Evolutionary conservation across 2,329 filamentous ascomycete genomes (phyloP).

Genomic region (Colletotrichum sp.): DNA sequence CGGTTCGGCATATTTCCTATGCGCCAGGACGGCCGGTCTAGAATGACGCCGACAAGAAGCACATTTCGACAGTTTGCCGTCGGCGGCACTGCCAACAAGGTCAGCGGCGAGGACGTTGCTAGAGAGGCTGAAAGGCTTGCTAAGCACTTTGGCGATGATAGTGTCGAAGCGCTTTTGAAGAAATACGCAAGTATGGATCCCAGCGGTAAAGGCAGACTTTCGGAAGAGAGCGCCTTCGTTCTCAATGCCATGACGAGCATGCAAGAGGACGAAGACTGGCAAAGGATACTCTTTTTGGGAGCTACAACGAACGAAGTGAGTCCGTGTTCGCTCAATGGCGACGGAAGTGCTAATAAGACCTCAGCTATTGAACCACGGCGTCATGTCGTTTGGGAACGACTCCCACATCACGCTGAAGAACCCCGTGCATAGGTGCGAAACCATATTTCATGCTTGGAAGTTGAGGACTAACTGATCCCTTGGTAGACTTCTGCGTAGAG

Average conservation of each 20-base stretch:
- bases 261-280: conserved; percentile 34
- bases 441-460: not conserved
- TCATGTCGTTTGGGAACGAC: conserved; percentile 24
- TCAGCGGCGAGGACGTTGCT: not conserved
- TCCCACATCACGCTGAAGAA: conserved; percentile 18
- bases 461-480: not conserved
- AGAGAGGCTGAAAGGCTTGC: not conserved
- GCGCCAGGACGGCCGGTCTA: conserved; percentile 31
- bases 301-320: conserved; percentile 34
- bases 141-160: not conserved
- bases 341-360: not conserved
- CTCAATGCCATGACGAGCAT: conserved; percentile 9
- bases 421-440: conserved; percentile 25
- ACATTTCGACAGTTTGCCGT: conserved; percentile 18
- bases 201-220: not conserved
- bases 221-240: not conserved
- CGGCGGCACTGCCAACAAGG: not conserved
- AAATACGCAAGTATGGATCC: conserved; percentile 23
- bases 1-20: conserved; percentile 32
- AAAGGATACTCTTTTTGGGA: conserved; percentile 29
- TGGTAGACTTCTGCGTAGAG: not conserved
- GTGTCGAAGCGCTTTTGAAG: conserved; percentile 25
- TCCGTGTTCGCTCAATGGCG: too few relatives aligned
- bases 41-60: conserved; percentile 30
- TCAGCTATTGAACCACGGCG: conserved; percentile 26